Evolutionary conservation across 345 rosid genomes (phyloP), one percentile per base, ranked within the genome.

Genomic region (Eucalyptus pauciflora): DNA sequence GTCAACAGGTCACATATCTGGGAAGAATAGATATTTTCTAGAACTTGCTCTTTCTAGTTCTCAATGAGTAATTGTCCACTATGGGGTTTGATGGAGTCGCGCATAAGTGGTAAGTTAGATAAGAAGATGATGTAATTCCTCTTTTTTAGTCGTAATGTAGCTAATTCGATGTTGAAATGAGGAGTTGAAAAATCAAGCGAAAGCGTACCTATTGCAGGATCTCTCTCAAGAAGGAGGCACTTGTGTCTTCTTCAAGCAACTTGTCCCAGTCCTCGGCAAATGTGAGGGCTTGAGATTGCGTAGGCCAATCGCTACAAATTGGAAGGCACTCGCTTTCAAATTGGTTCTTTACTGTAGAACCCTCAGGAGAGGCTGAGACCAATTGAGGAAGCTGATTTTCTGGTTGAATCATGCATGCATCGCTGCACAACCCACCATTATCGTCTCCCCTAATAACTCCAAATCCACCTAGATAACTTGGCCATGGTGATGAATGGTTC

Each of bases 151-250:
- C 46, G 83, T 10, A 22, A 10, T 76, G 27, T 20, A 18, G 46
- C 27, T 37, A 76, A 76, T 20, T 76, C 83, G 83, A 41, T 37
- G 48, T 76, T 37, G 48, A 76, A 71, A 41, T 76, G 43, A 76
- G 83, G 83, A 37, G 67, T 50, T 17, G 31, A 88, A 54, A 50
- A 62, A 88, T 60, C 49, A 17, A 7, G 29, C 8, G 60, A 86
- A 89, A 76, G 48, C 83, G 46, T 48, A 60, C 93, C 87, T 94
- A 94, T 92, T 95, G 93, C 81, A 96, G 92, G 91, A 96, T 90
- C 76, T 94, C 95, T 91, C 93, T 92, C 98, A 97, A 95, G 93
- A 90, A 95, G 90, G 95, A 94, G 86, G 91, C 95, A 85, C 88
- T 89, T 71, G 91, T 86, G 90, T 94, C 96, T 86, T 95, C 96